Conservation (phyloP, 495 filamentous ascomycete genomes). For the Margaritispora aquatica region DNA sequence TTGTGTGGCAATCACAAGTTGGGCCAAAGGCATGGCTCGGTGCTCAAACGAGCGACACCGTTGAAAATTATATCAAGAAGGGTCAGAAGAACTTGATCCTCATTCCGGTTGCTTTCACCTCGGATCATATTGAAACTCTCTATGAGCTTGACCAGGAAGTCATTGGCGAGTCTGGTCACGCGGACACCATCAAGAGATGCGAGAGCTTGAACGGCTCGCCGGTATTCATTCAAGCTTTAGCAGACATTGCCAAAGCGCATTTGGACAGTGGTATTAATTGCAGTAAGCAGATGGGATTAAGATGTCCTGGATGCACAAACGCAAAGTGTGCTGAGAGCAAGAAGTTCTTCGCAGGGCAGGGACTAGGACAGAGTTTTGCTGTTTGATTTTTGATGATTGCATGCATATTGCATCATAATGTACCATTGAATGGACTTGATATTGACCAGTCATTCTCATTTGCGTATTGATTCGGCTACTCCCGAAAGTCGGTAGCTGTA, state of each 20-base stretch:
- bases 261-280: slow-evolving; percentile 60
- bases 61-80: slow-evolving; percentile 81
- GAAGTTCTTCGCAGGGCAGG: slow-evolving; percentile 65
- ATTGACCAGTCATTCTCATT: too few species aligned
- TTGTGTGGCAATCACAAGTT: slow-evolving; percentile 98
- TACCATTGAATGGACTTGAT: too few species aligned
- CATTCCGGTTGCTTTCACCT: slow-evolving; percentile 96
- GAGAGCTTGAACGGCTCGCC: slow-evolving; percentile 92
- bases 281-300: slow-evolving; percentile 79
- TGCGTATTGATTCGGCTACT: too few species aligned
- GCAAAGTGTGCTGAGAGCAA: slow-evolving; percentile 87
- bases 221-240: slow-evolving; percentile 86
- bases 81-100: slow-evolving; percentile 87
- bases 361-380: slow-evolving; percentile 10
- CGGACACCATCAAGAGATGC: slow-evolving; percentile 75
- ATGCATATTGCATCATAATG: neutral
- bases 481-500: neutral
- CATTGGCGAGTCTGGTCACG: slow-evolving; percentile 79
- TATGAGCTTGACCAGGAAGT: slow-evolving; percentile 95
- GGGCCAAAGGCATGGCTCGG: slow-evolving; percentile 94
- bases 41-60: slow-evolving; percentile 84
- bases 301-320: slow-evolving; percentile 91
- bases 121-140: slow-evolving; percentile 96
- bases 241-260: slow-evolving; percentile 77
- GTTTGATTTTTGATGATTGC: slow-evolving; percentile 14